phyloP scores from a whole-genome alignment of 176 grass and related monocot species.

The bread wheat (Triticum aestivum) region IWGSC_CS_RefSeq_v2.1 NC_057811.1:40821163-40821662 shows the following conservation, averaged over 20 bases:
- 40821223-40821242: no score
- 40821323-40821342: conserved; percentile 92
- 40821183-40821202: no score
- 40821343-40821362: conserved; percentile 76
- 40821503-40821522: neutral
- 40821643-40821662: no score
- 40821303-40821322: conserved; percentile 80
- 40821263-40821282: conserved; percentile 60
- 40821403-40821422: neutral
- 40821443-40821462: neutral
- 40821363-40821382: conserved; percentile 68
- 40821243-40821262: conserved; percentile 62
- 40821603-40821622: no score
- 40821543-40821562: neutral
- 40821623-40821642: no score
- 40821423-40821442: no score
- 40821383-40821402: neutral
- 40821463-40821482: neutral
- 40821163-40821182: no score
- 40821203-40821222: no score
- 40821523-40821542: neutral
- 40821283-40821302: conserved; percentile 69
- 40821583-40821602: no score
- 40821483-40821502: neutral
- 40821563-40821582: neutral